Percentiles rank a stretch among this genome's conserved stretches.
phyloP scores from a whole-genome alignment of 2,329 filamentous ascomycete species.

The Penicillium thymicola region DNA sequence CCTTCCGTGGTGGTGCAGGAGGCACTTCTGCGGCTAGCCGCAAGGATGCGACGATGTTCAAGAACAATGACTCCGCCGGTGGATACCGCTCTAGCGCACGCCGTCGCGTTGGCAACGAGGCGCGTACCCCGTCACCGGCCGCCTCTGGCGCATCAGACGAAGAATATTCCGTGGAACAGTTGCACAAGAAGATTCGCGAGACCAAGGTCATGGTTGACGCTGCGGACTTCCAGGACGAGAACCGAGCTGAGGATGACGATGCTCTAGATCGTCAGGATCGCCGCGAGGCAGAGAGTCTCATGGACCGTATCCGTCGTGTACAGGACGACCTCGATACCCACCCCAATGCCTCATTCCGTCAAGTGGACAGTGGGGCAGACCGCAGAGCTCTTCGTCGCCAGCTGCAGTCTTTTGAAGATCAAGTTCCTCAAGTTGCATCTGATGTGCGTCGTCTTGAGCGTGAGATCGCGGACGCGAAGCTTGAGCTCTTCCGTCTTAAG shows the following conservation, averaged over 20 bases:
- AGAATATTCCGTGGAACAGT: slow-evolving; percentile 78
- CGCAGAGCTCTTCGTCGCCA: slow-evolving; percentile 81
- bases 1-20: slow-evolving; percentile 68
- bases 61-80: slow-evolving; percentile 90
- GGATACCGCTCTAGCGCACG: slow-evolving; percentile 93
- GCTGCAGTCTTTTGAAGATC: slow-evolving; percentile 82
- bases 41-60: slow-evolving; percentile 95
- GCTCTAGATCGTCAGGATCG: slow-evolving; percentile 85
- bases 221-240: slow-evolving; percentile 94
- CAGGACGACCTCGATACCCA: slow-evolving; percentile 94
- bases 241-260: slow-evolving; percentile 84
- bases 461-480: slow-evolving; percentile 82
- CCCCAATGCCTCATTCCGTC: slow-evolving; percentile 68
- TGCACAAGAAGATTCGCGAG: slow-evolving; percentile 89
- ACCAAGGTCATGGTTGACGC: slow-evolving; percentile 93
- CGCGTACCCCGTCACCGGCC: slow-evolving; percentile 73
- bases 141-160: slow-evolving; percentile 68
- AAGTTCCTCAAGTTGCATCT: slow-evolving; percentile 86
- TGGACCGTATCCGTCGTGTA: slow-evolving; percentile 82
- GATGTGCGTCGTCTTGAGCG: slow-evolving; percentile 88
- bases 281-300: slow-evolving; percentile 89
- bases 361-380: slow-evolving; percentile 82
- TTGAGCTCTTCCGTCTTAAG: slow-evolving; percentile 89
- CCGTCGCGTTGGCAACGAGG: slow-evolving; percentile 69
- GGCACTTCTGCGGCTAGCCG: slow-evolving; percentile 59